phyloP scores from a whole-genome alignment of 1,284 basidiomycete genomes.

The Moesziomyces globuligerus region DNA sequence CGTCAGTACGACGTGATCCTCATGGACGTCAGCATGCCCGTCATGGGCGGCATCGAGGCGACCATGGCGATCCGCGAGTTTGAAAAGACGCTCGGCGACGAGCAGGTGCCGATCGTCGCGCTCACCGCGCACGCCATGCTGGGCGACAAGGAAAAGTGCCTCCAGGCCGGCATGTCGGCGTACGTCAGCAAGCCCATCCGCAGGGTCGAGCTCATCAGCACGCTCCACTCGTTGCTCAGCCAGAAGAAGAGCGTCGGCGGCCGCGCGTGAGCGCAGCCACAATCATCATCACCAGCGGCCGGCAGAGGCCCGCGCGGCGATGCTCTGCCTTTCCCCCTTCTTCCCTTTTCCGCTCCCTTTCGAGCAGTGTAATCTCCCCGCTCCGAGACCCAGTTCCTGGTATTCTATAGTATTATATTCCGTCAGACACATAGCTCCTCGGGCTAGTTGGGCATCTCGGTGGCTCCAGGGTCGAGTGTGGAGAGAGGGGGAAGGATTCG shows the following conservation, averaged over 20 bases:
- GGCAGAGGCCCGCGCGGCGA: too few relatives aligned
- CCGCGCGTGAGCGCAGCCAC: slow-evolving; percentile 11
- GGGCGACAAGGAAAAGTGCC: slow-evolving; percentile 66
- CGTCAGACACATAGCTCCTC: too few relatives aligned
- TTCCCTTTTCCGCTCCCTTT: too few relatives aligned
- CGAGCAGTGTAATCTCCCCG: too few relatives aligned
- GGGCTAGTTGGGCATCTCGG: too few relatives aligned
- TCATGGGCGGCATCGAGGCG: slow-evolving; percentile 71
- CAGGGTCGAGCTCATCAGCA: slow-evolving; percentile 60
- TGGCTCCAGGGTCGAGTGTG: too few relatives aligned
- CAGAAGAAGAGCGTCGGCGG: slow-evolving; percentile 44
- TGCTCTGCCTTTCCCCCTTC: too few relatives aligned
- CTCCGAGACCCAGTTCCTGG: too few relatives aligned
- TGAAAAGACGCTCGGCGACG: slow-evolving; percentile 79
- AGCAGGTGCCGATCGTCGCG: slow-evolving; percentile 90
- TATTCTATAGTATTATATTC: too few relatives aligned
- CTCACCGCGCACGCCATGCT: slow-evolving; percentile 83
- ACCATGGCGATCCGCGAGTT: slow-evolving; percentile 77
- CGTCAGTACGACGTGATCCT: slow-evolving; percentile 75
- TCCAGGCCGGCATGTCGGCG: slow-evolving; percentile 63
- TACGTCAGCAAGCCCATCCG: slow-evolving; percentile 64
- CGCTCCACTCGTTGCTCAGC: slow-evolving; percentile 55
- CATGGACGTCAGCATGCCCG: slow-evolving; percentile 88
- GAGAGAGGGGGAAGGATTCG: too few relatives aligned
- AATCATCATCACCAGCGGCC: too few relatives aligned